Evolutionary conservation across 2,329 filamentous ascomycete genomes (phyloP), one percentile per base, ranked within the genome.

Genomic region (Calonectria pauciramosa): DNA sequence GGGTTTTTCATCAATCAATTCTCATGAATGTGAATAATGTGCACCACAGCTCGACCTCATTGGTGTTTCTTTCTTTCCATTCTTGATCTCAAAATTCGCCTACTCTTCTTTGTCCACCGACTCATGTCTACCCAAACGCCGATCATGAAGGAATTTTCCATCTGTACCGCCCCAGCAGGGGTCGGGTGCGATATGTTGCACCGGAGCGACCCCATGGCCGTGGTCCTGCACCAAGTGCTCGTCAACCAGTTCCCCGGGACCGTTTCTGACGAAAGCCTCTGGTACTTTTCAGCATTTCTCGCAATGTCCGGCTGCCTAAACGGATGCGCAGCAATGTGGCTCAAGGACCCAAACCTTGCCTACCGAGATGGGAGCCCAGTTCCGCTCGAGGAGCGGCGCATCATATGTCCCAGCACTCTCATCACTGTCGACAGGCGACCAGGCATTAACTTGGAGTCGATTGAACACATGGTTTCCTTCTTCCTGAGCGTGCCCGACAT

Each of bases 361-460:
- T 59, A 59, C 30, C 16, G 18, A 6, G 30, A 59, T 30, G 52
- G 52, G 30, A 30, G 52, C 30, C 52, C 30, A 4, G 52, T 59
- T 36, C 52, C 52, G 52, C 52, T 36, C 30, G 18, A 36, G 3
- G 52, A 59, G 16, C 52, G 52, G 3, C 52, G 52, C 52, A 59
- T 59, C 52, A 59, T 59, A 20, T 59, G 52, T 14, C 52, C 52
- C 52, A 32, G 52, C 52, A 59, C 52, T n/a, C 52, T 59, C 52
- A 59, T 59, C 32, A 34, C 30, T 1, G 52, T 20, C 30, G 30
- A 59, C 28, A 59, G 6, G 18, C 52, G 11, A 10, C 52, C 52
- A 4, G 30, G 13, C 4, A 20, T 23, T 3, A 36, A 59, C 52
- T 14, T 59, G 20, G 14, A n/a, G 5, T 59, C 52, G 9, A n/a